phyloP scores from a whole-genome alignment of 108 stramenopile species.

The Cylindrotheca fusiformis region DNA sequence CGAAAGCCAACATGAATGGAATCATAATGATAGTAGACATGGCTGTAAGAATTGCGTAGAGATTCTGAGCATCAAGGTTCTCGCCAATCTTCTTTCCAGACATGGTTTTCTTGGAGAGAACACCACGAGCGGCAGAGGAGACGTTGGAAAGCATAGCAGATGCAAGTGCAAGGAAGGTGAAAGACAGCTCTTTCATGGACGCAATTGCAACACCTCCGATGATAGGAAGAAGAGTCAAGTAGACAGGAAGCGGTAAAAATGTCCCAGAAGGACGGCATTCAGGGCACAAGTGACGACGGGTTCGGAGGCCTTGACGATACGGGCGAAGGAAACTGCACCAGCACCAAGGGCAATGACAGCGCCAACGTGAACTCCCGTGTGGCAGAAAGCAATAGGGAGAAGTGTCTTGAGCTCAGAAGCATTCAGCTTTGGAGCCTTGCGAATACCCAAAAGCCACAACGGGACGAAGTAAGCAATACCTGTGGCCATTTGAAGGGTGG shows the following conservation, averaged over 20 bases:
- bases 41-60: slow-evolving; percentile 96
- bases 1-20: slow-evolving; percentile 88
- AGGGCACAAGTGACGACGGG: slow-evolving; percentile 94
- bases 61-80: slow-evolving; percentile 95
- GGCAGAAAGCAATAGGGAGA: slow-evolving; percentile 92
- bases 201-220: slow-evolving; percentile 96
- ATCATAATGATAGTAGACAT: slow-evolving; percentile 89
- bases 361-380: slow-evolving; percentile 95
- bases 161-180: slow-evolving; percentile 92
- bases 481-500: slow-evolving; percentile 93
- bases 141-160: slow-evolving; percentile 98
- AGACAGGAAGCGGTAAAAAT: slow-evolving; percentile 84
- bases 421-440: slow-evolving; percentile 91
- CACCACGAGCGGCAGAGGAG: slow-evolving; percentile 92
- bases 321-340: slow-evolving; percentile 97
- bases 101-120: slow-evolving; percentile 95
- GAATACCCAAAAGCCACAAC: slow-evolving; percentile 82
- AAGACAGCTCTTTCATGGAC: slow-evolving; percentile 96
- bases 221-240: slow-evolving; percentile 94
- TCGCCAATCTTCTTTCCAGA: slow-evolving; percentile 92
- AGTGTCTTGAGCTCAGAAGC: slow-evolving; percentile 84
- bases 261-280: slow-evolving; percentile 86
- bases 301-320: slow-evolving; percentile 99
- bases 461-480: slow-evolving; percentile 89
- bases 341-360: slow-evolving; percentile 96